phyloP scores from a whole-genome alignment of 306 rosid species.

The Cercis canadensis region DNA sequence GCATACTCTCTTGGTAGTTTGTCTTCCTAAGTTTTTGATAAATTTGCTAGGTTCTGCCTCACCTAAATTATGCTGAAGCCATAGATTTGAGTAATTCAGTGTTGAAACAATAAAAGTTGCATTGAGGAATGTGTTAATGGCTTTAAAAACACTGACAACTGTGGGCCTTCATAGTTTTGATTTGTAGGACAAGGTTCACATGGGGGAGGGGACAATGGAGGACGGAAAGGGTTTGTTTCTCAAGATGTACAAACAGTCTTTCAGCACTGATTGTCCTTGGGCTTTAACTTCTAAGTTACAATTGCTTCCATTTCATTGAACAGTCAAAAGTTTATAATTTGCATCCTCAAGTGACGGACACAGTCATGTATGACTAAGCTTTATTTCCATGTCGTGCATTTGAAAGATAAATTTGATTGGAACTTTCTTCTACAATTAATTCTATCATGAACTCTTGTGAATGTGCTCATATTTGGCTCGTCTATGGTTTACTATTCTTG shows the following conservation, averaged over 20 bases:
- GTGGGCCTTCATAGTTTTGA: conserved; percentile 45
- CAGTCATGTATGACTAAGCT: too few relatives aligned
- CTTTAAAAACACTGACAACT: conserved; percentile 38
- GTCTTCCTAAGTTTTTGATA: conserved; percentile 18
- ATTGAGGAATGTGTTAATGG: conserved; percentile 9
- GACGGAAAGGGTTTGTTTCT: conserved; percentile 41
- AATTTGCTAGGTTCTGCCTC: conserved; percentile 29
- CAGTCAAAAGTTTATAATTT: background rate
- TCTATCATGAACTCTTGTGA: too few relatives aligned
- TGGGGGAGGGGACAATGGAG: conserved; percentile 45
- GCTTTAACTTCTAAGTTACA: background rate
- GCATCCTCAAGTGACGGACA: too few relatives aligned
- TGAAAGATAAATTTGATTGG: background rate
- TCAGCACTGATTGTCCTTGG: conserved; percentile 33
- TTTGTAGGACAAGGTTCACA: conserved; percentile 40
- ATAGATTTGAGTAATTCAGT: background rate
- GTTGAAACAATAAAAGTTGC: conserved; percentile 38
- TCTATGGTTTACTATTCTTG: conserved; percentile 2
- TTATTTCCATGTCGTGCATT: conserved; percentile 6
- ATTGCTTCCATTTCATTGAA: conserved; percentile 9
- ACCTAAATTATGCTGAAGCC: conserved; percentile 29
- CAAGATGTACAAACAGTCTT: conserved; percentile 27
- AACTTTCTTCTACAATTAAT: too few relatives aligned
- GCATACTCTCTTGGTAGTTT: conserved; percentile 22
- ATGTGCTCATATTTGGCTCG: conserved; percentile 13